phyloP scores from a whole-genome alignment of 2,329 filamentous ascomycete genomes.

The Alternaria panax region DNA sequence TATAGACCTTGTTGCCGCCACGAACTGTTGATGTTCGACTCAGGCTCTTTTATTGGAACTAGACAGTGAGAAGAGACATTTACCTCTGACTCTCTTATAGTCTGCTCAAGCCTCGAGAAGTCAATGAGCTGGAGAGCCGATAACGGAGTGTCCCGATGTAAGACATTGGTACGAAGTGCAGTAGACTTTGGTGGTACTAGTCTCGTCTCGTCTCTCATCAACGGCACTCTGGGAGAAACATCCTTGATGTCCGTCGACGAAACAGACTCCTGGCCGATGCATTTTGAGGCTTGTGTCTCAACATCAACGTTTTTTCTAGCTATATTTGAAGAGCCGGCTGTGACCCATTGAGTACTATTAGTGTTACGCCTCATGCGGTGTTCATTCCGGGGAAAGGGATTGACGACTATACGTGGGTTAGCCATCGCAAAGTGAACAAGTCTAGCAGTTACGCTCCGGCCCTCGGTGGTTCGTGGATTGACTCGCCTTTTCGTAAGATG shows the following conservation, averaged over 20 bases:
- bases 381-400: slow-evolving; percentile 15
- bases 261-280: background rate
- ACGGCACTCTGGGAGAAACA: background rate
- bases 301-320: background rate
- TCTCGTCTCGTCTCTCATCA: background rate
- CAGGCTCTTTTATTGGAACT: background rate
- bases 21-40: background rate
- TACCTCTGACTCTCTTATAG: background rate
- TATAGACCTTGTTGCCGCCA: background rate
- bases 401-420: slow-evolving; percentile 4
- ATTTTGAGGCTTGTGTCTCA: background rate
- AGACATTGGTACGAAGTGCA: background rate
- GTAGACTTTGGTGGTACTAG: background rate
- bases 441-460: background rate
- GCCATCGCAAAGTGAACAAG: background rate
- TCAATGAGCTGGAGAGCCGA: background rate
- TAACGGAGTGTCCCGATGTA: background rate
- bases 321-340: background rate
- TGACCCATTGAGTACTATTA: slow-evolving; percentile 10
- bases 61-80: slow-evolving; percentile 3
- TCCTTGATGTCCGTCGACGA: background rate
- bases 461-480: background rate
- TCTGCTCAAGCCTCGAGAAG: background rate
- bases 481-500: background rate
- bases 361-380: slow-evolving; percentile 11